Evolutionary conservation across 2,329 filamentous ascomycete species (phyloP).

Genomic region (Tolypocladium nubicola): DNA sequence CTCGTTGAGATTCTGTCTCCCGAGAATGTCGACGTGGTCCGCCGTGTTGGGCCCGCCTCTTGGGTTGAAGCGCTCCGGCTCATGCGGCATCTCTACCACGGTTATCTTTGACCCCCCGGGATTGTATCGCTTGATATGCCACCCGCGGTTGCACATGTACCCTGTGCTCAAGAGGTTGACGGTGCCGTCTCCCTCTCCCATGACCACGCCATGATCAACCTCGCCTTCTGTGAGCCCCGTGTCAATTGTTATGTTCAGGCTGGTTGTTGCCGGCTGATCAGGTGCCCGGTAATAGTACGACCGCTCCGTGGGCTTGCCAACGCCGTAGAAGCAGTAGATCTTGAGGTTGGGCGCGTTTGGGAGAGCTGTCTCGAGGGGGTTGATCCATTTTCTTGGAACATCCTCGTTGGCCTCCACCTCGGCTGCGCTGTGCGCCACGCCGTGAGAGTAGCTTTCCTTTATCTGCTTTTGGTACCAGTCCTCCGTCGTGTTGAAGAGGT

Average conservation of each 20-base stretch:
- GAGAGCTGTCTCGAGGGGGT: constrained; percentile 80
- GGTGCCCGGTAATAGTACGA: constrained; percentile 77
- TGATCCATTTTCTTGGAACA: constrained; percentile 81
- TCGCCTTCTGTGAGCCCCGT: constrained; percentile 48
- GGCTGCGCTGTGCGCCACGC: constrained; percentile 66
- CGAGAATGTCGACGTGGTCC: constrained; percentile 94
- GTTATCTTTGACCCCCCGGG: constrained; percentile 72
- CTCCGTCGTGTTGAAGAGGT: constrained; percentile 68
- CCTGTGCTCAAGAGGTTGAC: constrained; percentile 86
- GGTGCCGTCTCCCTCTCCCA: constrained; percentile 93
- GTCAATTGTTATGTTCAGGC: constrained; percentile 65
- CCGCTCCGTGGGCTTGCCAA: constrained; percentile 88
- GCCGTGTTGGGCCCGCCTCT: constrained; percentile 61
- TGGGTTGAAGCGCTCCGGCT: constrained; percentile 85
- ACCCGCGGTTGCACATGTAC: constrained; percentile 95
- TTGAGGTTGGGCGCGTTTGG: constrained; percentile 83
- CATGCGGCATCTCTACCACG: constrained; percentile 92
- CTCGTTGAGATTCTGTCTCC: constrained; percentile 81
- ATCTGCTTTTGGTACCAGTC: constrained; percentile 76
- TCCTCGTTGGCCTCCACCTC: constrained; percentile 76
- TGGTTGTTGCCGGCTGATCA: constrained; percentile 54
- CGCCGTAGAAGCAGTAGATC: constrained; percentile 94
- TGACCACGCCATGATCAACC: constrained; percentile 80
- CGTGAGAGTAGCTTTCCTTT: constrained; percentile 70
- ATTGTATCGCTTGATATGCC: constrained; percentile 90